phyloP scores from a whole-genome alignment of 176 grass and related monocot genomes.

The Bolboschoenus planiculmis region DNA sequence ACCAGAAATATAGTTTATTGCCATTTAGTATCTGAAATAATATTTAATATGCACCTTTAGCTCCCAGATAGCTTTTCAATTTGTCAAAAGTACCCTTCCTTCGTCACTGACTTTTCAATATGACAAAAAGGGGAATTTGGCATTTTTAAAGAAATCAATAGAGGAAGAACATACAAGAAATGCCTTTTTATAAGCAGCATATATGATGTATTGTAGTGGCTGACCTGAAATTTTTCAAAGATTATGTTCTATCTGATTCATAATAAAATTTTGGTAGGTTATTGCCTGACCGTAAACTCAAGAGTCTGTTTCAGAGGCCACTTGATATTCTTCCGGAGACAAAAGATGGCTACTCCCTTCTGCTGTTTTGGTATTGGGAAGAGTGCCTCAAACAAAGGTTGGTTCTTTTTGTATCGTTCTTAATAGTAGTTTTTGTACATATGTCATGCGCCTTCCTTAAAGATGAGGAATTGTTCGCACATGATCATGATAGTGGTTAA shows the following conservation, averaged over 20 bases:
- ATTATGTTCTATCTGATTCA: constrained; percentile 17
- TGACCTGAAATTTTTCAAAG: constrained; percentile 14
- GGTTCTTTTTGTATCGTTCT: background rate
- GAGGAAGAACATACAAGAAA: background rate
- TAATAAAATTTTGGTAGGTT: constrained; percentile 51
- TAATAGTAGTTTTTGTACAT: background rate
- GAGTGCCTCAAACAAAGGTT: constrained; percentile 91
- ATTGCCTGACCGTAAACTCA: constrained; percentile 87
- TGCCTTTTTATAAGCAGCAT: background rate
- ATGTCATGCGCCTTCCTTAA: background rate
- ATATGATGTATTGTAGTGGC: background rate
- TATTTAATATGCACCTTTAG: background rate
- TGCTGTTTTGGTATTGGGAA: constrained; percentile 98
- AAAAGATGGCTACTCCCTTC: constrained; percentile 93
- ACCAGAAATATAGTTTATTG: background rate
- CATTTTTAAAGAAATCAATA: background rate
- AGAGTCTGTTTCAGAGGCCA: constrained; percentile 76
- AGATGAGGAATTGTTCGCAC: constrained; percentile 10
- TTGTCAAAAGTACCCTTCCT: background rate
- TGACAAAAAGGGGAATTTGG: background rate
- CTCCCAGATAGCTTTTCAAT: background rate
- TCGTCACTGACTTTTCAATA: background rate
- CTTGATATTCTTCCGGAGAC: constrained; percentile 75
- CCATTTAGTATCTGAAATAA: background rate
- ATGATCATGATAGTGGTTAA: too few species aligned